A percentile compares a stretch with the other conserved stretches of the same genome.
Evolutionary conservation across 192 early-diverging fungal species (phyloP).

Genomic region (Entomortierella lignicola): DNA sequence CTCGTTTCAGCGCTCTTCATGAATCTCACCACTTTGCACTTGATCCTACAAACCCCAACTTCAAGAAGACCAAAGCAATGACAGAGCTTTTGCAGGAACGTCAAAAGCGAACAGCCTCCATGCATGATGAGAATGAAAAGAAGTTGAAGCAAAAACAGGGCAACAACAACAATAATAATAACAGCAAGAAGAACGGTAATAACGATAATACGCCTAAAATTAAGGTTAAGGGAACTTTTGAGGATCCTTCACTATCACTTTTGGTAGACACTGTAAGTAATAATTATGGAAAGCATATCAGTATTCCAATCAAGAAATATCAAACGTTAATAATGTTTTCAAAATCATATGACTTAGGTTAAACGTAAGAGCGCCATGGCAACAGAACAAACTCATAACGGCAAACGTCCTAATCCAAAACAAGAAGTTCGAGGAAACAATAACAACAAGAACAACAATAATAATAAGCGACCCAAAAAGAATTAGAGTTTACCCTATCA

Average conservation of each 20-base stretch:
- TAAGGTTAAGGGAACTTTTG: constrained; percentile 33
- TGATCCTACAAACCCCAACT: constrained; percentile 94
- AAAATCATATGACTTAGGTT: constrained; percentile 38
- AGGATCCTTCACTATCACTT: constrained; percentile 61
- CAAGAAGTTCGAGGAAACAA: neutral
- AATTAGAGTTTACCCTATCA: neutral
- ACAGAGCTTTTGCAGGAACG: constrained; percentile 71
- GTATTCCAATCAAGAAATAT: too few relatives aligned
- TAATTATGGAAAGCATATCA: neutral
- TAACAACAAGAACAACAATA: constrained; percentile 21
- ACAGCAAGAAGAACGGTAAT: constrained; percentile 29
- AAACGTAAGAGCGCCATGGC: constrained; percentile 71
- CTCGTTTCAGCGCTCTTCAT: constrained; percentile 84
- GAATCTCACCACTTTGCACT: constrained; percentile 92
- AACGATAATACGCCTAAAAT: constrained; percentile 11
- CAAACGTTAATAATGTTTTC: neutral
- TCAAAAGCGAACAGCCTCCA: constrained; percentile 46
- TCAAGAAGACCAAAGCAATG: constrained; percentile 89
- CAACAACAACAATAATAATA: constrained; percentile 22
- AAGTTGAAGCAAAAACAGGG: constrained; percentile 27
- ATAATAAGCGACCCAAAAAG: constrained; percentile 40
- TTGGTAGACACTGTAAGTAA: constrained; percentile 67
- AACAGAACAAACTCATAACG: constrained; percentile 48
- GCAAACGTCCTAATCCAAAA: constrained; percentile 50
- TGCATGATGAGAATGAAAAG: constrained; percentile 51